Base-by-base conservation (phyloP, 768 basidiomycete species). In the Termitomyces sp. region DNA sequence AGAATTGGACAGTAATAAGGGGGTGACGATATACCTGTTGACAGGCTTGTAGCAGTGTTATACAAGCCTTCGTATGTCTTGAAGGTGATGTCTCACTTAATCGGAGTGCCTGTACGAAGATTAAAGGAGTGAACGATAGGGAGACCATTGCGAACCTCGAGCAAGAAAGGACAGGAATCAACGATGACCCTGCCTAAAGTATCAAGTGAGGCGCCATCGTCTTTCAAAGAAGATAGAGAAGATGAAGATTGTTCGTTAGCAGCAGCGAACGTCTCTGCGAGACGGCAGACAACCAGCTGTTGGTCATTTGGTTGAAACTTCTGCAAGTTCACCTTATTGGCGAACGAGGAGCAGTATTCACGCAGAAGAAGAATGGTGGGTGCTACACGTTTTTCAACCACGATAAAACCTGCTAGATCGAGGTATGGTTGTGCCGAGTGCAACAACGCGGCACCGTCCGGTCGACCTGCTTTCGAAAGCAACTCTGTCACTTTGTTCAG, bases 251-350 rank as follows among this genome's bases (percentile, higher is more conserved):
- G 65, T 32, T 65, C 59, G 43, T 74, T 69, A 59, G 75, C 74
- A 38, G 73, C 70, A 49, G 65, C 64, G 53, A 83, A 71, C 0
- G 72, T 60, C 46, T 77, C 74, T 53, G 78, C 74, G 21, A 84
- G 66, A 61, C 71, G 71, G 49, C 68, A 68, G 53, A 85, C 72
- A 15, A 85, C 66, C 49, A 68, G 72, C 19, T 72, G 61, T 60
- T 77, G 78, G 42, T 79, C 75, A 34, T 74, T 70, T 34, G 68
- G 67, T 3, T 67, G 58, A 5, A 84, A 72, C 53, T 74, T 76
- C 51, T 74, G 74, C 24, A 85, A 66, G 22, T 73, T 74, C 53
- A 76, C 66, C 61, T 78, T 84, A 38, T 76, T 70, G 40, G 79
- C 65, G 24, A 75, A 55, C 49, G 66, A 54, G 42, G 69, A 65